phyloP scores from a whole-genome alignment of 192 early-diverging fungal genomes.

The Gamsiella multidivaricata region DNA sequence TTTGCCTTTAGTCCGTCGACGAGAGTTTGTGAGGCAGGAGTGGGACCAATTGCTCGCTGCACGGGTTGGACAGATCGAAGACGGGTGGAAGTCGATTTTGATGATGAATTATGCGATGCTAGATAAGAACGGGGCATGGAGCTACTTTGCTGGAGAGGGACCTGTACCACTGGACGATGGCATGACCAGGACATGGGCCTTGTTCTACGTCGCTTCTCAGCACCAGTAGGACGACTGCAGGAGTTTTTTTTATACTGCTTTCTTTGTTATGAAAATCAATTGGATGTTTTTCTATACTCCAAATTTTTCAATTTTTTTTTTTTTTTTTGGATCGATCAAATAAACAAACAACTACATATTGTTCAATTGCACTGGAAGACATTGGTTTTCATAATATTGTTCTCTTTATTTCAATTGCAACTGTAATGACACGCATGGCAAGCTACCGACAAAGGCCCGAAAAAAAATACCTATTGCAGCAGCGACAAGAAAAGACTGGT shows the following conservation, averaged over 20 bases:
- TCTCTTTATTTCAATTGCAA: background rate
- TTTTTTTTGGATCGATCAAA: too few relatives aligned
- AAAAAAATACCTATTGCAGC: too few relatives aligned
- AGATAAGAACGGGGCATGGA: constrained; percentile 30
- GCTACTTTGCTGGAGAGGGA: constrained; percentile 15
- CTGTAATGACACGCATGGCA: too few relatives aligned
- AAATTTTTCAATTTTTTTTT: background rate
- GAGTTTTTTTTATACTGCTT: background rate
- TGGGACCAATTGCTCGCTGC: constrained; percentile 19
- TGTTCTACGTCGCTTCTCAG: constrained; percentile 47
- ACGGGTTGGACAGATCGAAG: constrained; percentile 14
- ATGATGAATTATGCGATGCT: constrained; percentile 49
- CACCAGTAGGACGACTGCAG: background rate
- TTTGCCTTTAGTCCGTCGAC: constrained; percentile 25
- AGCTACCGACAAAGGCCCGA: too few relatives aligned
- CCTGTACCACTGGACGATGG: constrained; percentile 48
- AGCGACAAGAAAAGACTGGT: too few relatives aligned
- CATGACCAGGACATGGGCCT: constrained; percentile 48
- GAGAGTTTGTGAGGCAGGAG: constrained; percentile 42
- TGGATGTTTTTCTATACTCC: background rate
- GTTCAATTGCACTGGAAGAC: too few relatives aligned
- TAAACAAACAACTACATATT: too few relatives aligned
- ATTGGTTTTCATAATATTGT: too few relatives aligned
- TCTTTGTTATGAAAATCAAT: background rate
- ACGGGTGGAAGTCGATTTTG: constrained; percentile 48